Percentiles rank a stretch among this genome's conserved stretches.
phyloP scores from a whole-genome alignment of 257 asterid species.

The Osmanthus fragrans region DNA sequence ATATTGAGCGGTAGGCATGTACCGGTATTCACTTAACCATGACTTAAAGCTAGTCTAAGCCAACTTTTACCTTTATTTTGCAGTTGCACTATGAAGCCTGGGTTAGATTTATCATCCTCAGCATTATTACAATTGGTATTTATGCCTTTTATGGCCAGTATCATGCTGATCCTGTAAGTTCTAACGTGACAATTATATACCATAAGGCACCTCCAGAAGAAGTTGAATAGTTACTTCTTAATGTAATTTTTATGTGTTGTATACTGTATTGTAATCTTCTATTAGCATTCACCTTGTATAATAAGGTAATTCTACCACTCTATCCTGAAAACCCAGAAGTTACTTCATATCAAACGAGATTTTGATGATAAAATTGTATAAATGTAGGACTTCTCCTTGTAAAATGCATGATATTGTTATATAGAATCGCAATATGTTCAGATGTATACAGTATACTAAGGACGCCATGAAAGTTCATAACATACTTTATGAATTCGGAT shows the following conservation, averaged over 20 bases:
- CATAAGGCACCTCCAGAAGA: constrained; percentile 63
- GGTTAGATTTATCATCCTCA: constrained; percentile 80
- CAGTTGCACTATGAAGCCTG: constrained; percentile 97
- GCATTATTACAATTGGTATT: constrained; percentile 59
- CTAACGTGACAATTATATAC: constrained; percentile 50
- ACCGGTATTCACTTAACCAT: constrained; percentile 13
- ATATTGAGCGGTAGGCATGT: background rate
- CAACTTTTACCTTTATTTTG: constrained; percentile 24
- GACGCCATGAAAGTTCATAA: background rate
- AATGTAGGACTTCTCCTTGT: constrained; percentile 16
- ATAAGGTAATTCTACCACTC: constrained; percentile 2
- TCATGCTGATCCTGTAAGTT: constrained; percentile 79
- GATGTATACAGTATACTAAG: background rate
- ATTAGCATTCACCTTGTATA: background rate
- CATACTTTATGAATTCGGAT: background rate
- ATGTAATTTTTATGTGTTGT: constrained; percentile 31
- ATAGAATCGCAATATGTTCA: background rate
- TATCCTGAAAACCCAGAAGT: background rate
- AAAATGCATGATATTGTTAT: background rate
- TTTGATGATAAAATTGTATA: constrained; percentile 7
- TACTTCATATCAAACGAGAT: background rate
- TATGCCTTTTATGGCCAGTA: constrained; percentile 89
- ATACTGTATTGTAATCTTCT: constrained; percentile 5
- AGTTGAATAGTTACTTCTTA: constrained; percentile 33
- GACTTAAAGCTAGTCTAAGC: constrained; percentile 8